phyloP scores from a whole-genome alignment of 1,139 yeast species.

The Candida sanyaensis region DNA sequence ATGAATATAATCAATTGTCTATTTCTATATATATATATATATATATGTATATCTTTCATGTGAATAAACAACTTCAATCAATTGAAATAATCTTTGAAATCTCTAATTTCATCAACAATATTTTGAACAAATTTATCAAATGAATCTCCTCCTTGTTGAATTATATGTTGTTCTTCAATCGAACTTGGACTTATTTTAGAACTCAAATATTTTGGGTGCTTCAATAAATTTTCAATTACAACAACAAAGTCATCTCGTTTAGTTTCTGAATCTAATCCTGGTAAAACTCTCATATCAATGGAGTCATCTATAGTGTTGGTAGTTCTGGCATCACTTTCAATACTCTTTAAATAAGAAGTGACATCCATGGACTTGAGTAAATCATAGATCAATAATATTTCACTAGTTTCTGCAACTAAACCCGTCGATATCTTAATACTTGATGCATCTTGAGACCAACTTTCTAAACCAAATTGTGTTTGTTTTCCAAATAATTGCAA shows the following conservation, averaged over 20 bases:
- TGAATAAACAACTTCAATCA: slow-evolving; percentile 2
- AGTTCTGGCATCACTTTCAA: slow-evolving; percentile 15
- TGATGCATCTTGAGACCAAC: slow-evolving; percentile 68
- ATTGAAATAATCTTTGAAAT: slow-evolving; percentile 49
- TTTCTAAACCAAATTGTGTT: slow-evolving; percentile 58
- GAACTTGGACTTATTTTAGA: slow-evolving; percentile 67
- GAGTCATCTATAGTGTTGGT: slow-evolving; percentile 13
- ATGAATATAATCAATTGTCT: not conserved
- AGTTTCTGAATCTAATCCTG: not conserved
- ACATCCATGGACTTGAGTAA: slow-evolving; percentile 54
- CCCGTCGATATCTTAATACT: slow-evolving; percentile 62
- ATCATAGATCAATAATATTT: slow-evolving; percentile 66
- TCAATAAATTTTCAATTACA: slow-evolving; percentile 66
- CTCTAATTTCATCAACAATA: slow-evolving; percentile 56
- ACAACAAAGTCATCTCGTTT: slow-evolving; percentile 36
- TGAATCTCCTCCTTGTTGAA: slow-evolving; percentile 46
- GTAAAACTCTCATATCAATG: no score
- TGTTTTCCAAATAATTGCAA: slow-evolving; percentile 67
- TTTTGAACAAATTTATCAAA: slow-evolving; percentile 45
- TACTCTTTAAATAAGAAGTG: slow-evolving; percentile 35
- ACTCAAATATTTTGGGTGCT: slow-evolving; percentile 83
- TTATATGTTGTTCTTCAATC: slow-evolving; percentile 60
- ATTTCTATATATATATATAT: not conserved
- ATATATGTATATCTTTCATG: not conserved
- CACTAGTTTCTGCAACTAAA: slow-evolving; percentile 75